Conservation (phyloP, 495 filamentous ascomycete genomes). For the Letharia lupina region DNA sequence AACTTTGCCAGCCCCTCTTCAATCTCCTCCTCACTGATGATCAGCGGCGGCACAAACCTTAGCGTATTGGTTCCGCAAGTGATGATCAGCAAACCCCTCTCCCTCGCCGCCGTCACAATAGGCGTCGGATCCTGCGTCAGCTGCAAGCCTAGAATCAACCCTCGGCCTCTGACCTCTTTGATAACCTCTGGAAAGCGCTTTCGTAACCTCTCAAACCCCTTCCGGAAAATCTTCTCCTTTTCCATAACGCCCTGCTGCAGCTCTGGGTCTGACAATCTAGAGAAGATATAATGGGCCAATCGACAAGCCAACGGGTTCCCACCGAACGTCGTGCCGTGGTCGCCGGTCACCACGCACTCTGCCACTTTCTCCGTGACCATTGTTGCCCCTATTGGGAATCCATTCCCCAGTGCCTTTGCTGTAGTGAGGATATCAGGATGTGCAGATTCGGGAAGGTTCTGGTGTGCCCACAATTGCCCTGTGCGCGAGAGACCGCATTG, state of each 20-base stretch:
- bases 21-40: slow-evolving; percentile 69
- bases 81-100: slow-evolving; percentile 83
- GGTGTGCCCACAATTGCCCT: slow-evolving; percentile 83
- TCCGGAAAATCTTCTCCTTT: slow-evolving; percentile 57
- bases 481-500: slow-evolving; percentile 88
- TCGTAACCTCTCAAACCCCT: slow-evolving; percentile 55
- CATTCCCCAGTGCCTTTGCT: slow-evolving; percentile 94
- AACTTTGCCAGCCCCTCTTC: slow-evolving; percentile 65
- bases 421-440: slow-evolving; percentile 92
- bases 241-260: slow-evolving; percentile 55
- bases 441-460: slow-evolving; percentile 56
- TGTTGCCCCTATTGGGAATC: slow-evolving; percentile 87
- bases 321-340: slow-evolving; percentile 96
- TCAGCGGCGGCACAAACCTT: slow-evolving; percentile 75
- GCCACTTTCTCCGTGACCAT: slow-evolving; percentile 67
- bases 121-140: slow-evolving; percentile 57
- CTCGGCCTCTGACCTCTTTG: slow-evolving; percentile 70
- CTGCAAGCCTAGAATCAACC: slow-evolving; percentile 80
- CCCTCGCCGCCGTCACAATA: slow-evolving; percentile 74
- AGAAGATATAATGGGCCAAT: slow-evolving; percentile 74
- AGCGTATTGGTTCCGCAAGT: slow-evolving; percentile 85
- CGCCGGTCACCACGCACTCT: slow-evolving; percentile 78
- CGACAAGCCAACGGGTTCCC: slow-evolving; percentile 86
- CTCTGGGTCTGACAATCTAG: slow-evolving; percentile 55
- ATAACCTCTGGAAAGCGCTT: slow-evolving; percentile 62